These are phyloP conservation scores for Huntiella bhutanensis DNA, from an alignment of 2,329 filamentous ascomycete species.

Conservation along the genomic window DNA sequence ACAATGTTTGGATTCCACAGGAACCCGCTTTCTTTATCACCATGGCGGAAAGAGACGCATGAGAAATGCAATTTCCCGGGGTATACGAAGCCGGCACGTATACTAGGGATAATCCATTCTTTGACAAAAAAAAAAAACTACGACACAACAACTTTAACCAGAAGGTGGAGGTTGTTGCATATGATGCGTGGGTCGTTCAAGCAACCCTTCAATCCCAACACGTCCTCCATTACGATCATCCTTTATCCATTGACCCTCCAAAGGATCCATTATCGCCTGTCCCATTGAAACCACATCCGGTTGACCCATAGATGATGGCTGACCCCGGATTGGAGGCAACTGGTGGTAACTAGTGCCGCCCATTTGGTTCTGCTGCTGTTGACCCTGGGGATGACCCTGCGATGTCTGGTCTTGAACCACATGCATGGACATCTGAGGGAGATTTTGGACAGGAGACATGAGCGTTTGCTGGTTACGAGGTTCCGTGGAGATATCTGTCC, in stretches of 20 bases:
- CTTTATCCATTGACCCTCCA: constrained; percentile 19
- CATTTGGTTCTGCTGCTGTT: constrained; percentile 4
- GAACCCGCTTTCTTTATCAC: background rate
- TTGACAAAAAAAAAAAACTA: background rate
- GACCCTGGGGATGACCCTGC: constrained; percentile 3
- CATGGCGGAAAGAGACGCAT: background rate
- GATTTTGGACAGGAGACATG: background rate
- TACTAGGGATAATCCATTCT: too few relatives aligned
- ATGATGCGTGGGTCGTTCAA: constrained; percentile 32
- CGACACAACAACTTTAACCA: background rate
- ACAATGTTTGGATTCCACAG: background rate
- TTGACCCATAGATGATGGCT: constrained; percentile 9
- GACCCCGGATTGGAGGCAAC: constrained; percentile 29
- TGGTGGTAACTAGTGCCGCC: constrained; percentile 18
- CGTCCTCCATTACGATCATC: constrained; percentile 30
- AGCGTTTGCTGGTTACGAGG: constrained; percentile 12
- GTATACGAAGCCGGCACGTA: background rate
- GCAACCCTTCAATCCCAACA: constrained; percentile 41
- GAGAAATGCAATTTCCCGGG: background rate
- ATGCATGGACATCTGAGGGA: constrained; percentile 14
- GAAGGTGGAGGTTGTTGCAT: constrained; percentile 14
- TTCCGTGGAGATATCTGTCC: constrained; percentile 26
- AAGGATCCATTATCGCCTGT: constrained; percentile 4
- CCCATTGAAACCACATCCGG: background rate
- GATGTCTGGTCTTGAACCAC: background rate